These are phyloP conservation scores for Phytophthora idaei DNA, from an alignment of 352 stramenopile species.

Conservation along the genomic window DNA sequence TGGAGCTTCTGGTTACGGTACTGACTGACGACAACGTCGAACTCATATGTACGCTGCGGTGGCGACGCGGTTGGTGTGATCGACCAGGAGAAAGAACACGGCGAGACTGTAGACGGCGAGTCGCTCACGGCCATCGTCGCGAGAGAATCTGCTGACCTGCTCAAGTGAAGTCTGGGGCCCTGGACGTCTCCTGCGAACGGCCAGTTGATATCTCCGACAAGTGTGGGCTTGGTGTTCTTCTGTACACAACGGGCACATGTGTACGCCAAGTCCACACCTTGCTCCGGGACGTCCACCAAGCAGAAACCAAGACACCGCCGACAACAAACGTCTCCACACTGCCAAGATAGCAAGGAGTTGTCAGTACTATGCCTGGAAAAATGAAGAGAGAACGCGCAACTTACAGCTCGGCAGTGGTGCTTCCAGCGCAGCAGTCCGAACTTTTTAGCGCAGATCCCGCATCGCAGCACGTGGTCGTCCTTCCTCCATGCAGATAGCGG, in stretches of 20 bases:
- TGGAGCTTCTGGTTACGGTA: conserved; percentile 75
- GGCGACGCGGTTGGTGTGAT: conserved; percentile 44
- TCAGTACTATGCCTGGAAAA: conserved; percentile 17
- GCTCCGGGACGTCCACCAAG: conserved; percentile 66
- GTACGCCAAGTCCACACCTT: conserved; percentile 69
- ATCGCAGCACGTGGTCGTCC: conserved; percentile 49
- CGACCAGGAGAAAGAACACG: conserved; percentile 45
- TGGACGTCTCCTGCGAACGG: conserved; percentile 44
- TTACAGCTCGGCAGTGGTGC: conserved; percentile 75
- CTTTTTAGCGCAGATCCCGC: conserved; percentile 70
- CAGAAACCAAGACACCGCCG: conserved; percentile 69
- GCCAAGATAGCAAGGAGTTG: conserved; percentile 13
- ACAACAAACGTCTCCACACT: conserved; percentile 81
- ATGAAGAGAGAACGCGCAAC: conserved; percentile 5
- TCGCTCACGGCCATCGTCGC: conserved; percentile 31
- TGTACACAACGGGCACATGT: conserved; percentile 69
- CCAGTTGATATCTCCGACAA: conserved; percentile 57
- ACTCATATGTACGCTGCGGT: conserved; percentile 32
- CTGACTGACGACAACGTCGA: conserved; percentile 76
- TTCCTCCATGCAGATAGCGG: conserved; percentile 59
- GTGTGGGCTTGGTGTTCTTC: conserved; percentile 51
- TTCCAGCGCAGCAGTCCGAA: conserved; percentile 69
- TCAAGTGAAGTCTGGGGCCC: conserved; percentile 24
- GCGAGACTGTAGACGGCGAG: conserved; percentile 25
- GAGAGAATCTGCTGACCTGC: conserved; percentile 31